Base-by-base conservation (phyloP, 345 rosid species). In the Lumnitzera racemosa region DNA sequence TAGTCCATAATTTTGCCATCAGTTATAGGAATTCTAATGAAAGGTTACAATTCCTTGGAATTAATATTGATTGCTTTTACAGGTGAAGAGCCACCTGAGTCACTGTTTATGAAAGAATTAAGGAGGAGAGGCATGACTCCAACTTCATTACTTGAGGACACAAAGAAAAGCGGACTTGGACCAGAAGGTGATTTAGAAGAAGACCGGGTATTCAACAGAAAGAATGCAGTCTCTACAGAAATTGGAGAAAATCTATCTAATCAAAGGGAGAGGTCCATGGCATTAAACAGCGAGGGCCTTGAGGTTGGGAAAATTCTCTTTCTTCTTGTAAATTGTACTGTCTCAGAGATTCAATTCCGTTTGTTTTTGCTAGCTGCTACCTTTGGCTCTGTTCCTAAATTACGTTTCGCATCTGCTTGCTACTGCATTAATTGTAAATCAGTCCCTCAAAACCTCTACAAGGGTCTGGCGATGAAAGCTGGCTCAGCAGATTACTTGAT, bases 61-160 rank as follows among this genome's bases (percentile, higher is more conserved):
- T 36, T 36, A 36, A 36, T 36, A 36, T 9, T 36, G 43, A 36
- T 36, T 36, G 43, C 43, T 47, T 31, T 54, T 72, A 55, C 72
- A 94, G 97, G 96, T 55, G 97, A 90, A 61, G 99, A 90, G 55
- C 89, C 95, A 36, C 85, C 99, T 2, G 99, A 94, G 56, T 94
- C 99, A 3, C 79, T 88, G 68, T 94, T 94, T 57, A 80, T 90
- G 91, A 94, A 94, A 81, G 99, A 94, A 56, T 57, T 94, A 64
- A 88, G 79, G 78, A 84, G 87, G 70, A 79, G 99, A 73, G 97
- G 97, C 17, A 90, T 94, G 97, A 81, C 82, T 60, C 96, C 96
- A 31, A 78, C 88, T 66, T 87, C 97, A 6, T 75, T 86, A 84
- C 83, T 88, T 29, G 95, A 94, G 73, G 97, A 84, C 57, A 70